Conservation (phyloP, 305 asterid genomes). For the Solanum chacoense region DNA sequence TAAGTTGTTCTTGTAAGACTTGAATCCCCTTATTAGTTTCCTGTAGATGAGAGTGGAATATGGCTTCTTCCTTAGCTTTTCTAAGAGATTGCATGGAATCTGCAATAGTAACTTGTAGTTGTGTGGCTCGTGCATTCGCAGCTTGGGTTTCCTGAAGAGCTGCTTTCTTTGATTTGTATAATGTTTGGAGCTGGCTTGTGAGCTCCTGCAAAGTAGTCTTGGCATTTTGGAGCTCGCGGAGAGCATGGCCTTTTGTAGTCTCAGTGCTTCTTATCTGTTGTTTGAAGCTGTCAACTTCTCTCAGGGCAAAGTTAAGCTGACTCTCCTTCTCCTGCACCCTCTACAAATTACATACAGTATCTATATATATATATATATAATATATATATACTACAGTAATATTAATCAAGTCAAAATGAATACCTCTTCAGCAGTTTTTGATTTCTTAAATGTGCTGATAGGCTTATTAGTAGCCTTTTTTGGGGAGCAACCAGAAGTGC, state of each 20-base stretch:
- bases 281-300: slow-evolving; percentile 54
- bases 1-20: slow-evolving; percentile 40
- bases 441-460: slow-evolving; percentile 37
- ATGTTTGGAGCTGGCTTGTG: slow-evolving; percentile 57
- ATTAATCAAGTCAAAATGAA: background rate
- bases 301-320: slow-evolving; percentile 55
- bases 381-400: background rate
- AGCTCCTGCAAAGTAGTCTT: slow-evolving; percentile 54
- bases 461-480: slow-evolving; percentile 9
- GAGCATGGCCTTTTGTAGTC: slow-evolving; percentile 43
- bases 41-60: slow-evolving; percentile 33
- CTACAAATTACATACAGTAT: slow-evolving; percentile 13
- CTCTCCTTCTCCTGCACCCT: slow-evolving; percentile 79
- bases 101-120: slow-evolving; percentile 26
- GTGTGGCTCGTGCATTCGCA: slow-evolving; percentile 32
- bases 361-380: background rate
- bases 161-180: slow-evolving; percentile 64
- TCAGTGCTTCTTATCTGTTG: slow-evolving; percentile 39
- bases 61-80: slow-evolving; percentile 42
- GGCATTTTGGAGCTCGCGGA: slow-evolving; percentile 46
- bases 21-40: slow-evolving; percentile 46
- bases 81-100: slow-evolving; percentile 39
- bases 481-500: slow-evolving; percentile 31
- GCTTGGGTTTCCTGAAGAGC: slow-evolving; percentile 47
- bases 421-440: slow-evolving; percentile 65